Base-by-base conservation (phyloP, 2,329 filamentous ascomycete genomes). In the Diaporthe citriasiana region DNA sequence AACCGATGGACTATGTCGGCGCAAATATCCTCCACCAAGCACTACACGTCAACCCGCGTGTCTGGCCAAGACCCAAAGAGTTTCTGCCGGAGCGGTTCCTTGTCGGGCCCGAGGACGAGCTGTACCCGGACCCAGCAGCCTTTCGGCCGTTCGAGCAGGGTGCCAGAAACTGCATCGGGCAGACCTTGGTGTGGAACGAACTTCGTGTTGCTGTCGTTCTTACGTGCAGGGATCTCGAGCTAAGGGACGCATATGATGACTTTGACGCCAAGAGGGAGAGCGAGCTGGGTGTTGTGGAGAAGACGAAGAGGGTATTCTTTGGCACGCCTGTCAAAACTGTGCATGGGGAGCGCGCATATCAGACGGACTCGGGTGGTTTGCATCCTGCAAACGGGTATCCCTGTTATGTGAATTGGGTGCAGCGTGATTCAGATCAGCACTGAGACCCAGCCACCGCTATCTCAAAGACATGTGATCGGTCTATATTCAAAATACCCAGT, bases 91-190 rank as follows among this genome's bases (percentile, higher is more conserved):
- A 70, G 40, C 19, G 66, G 1, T 70, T 70, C 4, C 66, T 70
- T 38, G 66, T 70, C 5, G 66, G 66, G 6, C 51, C 38, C 5
- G 51, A 30, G 8, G 2, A 70, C 5, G 66, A 70, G 22, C 38
- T 70, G 38, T n/a, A 70, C 25, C 51, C 66, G 4, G 51, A 70
- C 2, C 66, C 66, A 15, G 66, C 66, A 8, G 88, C 88, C 1
- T 91, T 85, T 84, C 81, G 88, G 17, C 83, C 87, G 0, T 90
- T 90, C 76, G 87, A 88, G 75, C 83, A 85, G 33, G 88, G 88
- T 0, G 84, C 85, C 4, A 78, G 89, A 15, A 88, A 86, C 69
- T 91, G 89, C 76, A 85, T 91, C 47, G 89, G 89, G 0, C 86
- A 89, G 78, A 70, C 68, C 5, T 19, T 70, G 53, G 68, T 70